Evolutionary conservation across 1,139 yeast species (phyloP).

Genomic region (Lodderomyces parapsilosis): DNA sequence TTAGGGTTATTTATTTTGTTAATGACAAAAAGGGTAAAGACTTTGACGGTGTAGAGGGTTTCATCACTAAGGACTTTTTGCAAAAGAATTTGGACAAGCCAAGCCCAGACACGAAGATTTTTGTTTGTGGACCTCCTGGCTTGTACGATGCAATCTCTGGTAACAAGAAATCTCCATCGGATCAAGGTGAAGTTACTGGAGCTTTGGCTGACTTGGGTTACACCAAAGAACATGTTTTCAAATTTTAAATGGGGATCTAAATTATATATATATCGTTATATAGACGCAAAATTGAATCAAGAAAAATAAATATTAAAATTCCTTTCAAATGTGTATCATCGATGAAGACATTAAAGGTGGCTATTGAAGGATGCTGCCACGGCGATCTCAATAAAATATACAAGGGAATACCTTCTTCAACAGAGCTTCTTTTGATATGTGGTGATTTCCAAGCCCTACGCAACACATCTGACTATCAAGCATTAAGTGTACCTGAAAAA

Average conservation of each 20-base stretch:
- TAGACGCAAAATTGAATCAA: slow-evolving; percentile 1
- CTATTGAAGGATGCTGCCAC: slow-evolving; percentile 93
- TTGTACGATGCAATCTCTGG: slow-evolving; percentile 60
- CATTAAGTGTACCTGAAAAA: slow-evolving; percentile 63
- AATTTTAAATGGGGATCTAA: slow-evolving; percentile 56
- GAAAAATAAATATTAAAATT: neutral
- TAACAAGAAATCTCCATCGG: slow-evolving; percentile 76
- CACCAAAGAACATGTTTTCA: slow-evolving; percentile 83
- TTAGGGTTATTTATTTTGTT: slow-evolving; percentile 68
- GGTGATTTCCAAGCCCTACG: slow-evolving; percentile 87
- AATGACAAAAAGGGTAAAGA: slow-evolving; percentile 62
- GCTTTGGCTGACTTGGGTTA: slow-evolving; percentile 84
- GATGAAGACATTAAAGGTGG: slow-evolving; percentile 32
- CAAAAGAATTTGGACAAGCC: slow-evolving; percentile 66
- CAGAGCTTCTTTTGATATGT: slow-evolving; percentile 74
- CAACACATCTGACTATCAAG: slow-evolving; percentile 57
- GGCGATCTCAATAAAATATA: slow-evolving; percentile 74
- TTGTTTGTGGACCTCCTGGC: slow-evolving; percentile 91
- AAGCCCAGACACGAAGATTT: slow-evolving; percentile 62
- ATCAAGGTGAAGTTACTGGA: slow-evolving; percentile 94
- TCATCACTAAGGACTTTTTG: slow-evolving; percentile 75
- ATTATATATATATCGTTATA: too few relatives aligned
- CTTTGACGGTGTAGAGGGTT: slow-evolving; percentile 86
- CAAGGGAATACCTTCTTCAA: slow-evolving; percentile 23
- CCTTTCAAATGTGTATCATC: neutral